A percentile compares a stretch with the other conserved stretches of the same genome.
Evolutionary conservation across 345 rosid species (phyloP).

Genomic region (Hibiscus mutabilis): DNA sequence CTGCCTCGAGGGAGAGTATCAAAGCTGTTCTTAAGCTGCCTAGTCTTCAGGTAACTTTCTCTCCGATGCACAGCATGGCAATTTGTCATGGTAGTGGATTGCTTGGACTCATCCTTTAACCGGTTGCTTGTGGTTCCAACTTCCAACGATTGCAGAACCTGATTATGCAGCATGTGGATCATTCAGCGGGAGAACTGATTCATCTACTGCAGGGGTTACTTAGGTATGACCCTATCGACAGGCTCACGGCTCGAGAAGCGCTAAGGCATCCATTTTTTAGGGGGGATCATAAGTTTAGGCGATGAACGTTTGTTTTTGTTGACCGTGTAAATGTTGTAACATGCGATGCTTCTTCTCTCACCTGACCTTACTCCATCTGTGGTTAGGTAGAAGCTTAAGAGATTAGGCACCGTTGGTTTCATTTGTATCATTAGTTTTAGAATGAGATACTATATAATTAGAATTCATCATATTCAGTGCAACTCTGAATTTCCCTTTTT

Average conservation of each 20-base stretch:
- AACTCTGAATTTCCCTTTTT: too few relatives aligned
- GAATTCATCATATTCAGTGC: too few relatives aligned
- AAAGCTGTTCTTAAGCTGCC: slow-evolving; percentile 68
- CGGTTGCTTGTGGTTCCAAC: not conserved
- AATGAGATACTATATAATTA: too few relatives aligned
- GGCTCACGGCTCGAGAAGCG: slow-evolving; percentile 67
- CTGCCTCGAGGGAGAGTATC: slow-evolving; percentile 62
- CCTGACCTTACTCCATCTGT: too few relatives aligned
- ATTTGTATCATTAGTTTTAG: too few relatives aligned
- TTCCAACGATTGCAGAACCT: slow-evolving; percentile 41
- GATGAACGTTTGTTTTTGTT: not conserved
- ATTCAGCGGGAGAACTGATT: slow-evolving; percentile 70
- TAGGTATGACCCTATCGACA: slow-evolving; percentile 56
- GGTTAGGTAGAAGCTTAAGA: too few relatives aligned
- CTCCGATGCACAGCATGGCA: not conserved
- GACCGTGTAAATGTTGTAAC: not conserved
- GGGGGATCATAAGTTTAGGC: slow-evolving; percentile 23
- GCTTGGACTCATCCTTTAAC: not conserved
- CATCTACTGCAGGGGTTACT: slow-evolving; percentile 72
- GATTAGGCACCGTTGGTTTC: too few relatives aligned
- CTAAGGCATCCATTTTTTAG: slow-evolving; percentile 71
- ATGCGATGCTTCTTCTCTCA: too few relatives aligned
- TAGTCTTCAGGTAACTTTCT: slow-evolving; percentile 43
- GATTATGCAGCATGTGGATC: slow-evolving; percentile 81
- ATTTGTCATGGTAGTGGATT: not conserved